Evolutionary conservation across 1,284 basidiomycete genomes (phyloP), one percentile per base, ranked within the genome.

Genomic region (Xerocomus amazonicus): DNA sequence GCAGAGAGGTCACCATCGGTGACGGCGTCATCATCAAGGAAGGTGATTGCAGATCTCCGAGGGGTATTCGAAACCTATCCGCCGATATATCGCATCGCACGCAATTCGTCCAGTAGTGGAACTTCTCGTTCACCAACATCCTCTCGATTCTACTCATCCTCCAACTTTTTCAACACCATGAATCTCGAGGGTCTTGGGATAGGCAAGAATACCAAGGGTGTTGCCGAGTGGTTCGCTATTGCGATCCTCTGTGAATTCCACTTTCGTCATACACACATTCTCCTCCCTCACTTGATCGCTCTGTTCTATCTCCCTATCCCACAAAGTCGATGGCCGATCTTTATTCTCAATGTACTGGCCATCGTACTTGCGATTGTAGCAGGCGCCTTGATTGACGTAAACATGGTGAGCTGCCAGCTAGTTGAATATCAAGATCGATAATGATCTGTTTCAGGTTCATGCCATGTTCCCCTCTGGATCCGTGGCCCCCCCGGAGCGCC

Each of bases 51-150:
- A n/a, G n/a, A n/a, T n/a, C n/a, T n/a, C n/a, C n/a, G n/a, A n/a
- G n/a, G n/a, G n/a, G n/a, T n/a, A n/a, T n/a, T n/a, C n/a, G n/a
- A n/a, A n/a, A n/a, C n/a, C n/a, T n/a, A n/a, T n/a, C n/a, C n/a
- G n/a, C 76, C 90, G 26, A 79, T 97, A 57, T 93, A 88, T 71
- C 97, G 94, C 63, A 84, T 94, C 54, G 92, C 83, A 0, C 94
- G 80, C 63, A 92, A 94, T 58, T 71, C 79, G 9, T 73, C 74
- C 23, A 69, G 77, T 14, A 67, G 69, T 34, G 70, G 73, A 31
- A 75, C 75, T 36, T 63, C 73, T 37, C 80, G 84, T 60, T 69
- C 77, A 39, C 69, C 91, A 28, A 73, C 75, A 3, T 80, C 90
- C 13, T 85, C 83, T 45, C 78, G 88, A 9, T 78, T 97, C 39